Conservation (phyloP, 1,139 yeast genomes). For the Zygosaccharomyces sapae region DNA sequence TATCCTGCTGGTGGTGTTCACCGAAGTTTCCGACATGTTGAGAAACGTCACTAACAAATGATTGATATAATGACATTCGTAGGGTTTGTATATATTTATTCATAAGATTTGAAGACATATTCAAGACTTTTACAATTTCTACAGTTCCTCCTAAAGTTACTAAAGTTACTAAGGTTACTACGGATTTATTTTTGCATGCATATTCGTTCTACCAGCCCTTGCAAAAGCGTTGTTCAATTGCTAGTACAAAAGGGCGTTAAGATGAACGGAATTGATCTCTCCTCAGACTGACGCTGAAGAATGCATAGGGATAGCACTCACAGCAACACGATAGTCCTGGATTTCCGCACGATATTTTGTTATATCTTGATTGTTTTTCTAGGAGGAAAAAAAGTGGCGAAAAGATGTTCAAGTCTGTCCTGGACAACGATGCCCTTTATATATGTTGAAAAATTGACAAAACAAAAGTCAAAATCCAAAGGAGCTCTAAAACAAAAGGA, state of each 20-base stretch:
- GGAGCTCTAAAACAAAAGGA: background rate
- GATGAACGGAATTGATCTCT: constrained; percentile 55
- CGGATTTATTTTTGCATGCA: too few species aligned
- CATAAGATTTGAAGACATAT: constrained; percentile 8
- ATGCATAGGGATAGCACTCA: constrained; percentile 20
- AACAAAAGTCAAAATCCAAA: background rate
- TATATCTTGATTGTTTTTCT: constrained; percentile 28
- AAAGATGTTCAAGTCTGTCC: constrained; percentile 7
- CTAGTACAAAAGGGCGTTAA: constrained; percentile 52
- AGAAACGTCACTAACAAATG: constrained; percentile 41
- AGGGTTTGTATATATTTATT: background rate
- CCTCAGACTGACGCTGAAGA: constrained; percentile 36
- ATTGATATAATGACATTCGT: background rate
- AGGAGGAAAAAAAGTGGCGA: constrained; percentile 15
- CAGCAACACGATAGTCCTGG: constrained; percentile 71
- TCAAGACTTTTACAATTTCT: too few species aligned
- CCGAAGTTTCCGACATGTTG: constrained; percentile 92
- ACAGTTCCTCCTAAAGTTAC: too few species aligned
- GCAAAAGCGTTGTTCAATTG: constrained; percentile 28
- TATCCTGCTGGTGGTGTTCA: constrained; percentile 89
- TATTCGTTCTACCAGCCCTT: constrained; percentile 67
- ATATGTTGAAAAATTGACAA: constrained; percentile 4
- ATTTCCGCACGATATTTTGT: constrained; percentile 54
- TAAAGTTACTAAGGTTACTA: too few species aligned
- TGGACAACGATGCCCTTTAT: constrained; percentile 8